phyloP scores from a whole-genome alignment of 768 basidiomycete species.

The Panaeolus cyanescens region DNA sequence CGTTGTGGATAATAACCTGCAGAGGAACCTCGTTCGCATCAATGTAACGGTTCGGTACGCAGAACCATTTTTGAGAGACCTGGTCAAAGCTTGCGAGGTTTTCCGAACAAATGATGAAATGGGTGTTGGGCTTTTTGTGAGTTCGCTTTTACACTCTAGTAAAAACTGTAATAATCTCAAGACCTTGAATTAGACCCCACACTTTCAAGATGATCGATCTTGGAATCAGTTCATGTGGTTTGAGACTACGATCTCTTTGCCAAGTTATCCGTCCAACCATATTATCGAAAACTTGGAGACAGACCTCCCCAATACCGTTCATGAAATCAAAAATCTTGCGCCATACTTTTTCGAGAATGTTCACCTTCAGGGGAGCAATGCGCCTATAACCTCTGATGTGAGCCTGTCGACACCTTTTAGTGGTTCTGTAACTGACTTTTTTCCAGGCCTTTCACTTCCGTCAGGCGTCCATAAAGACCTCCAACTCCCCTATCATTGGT shows the following conservation, averaged over 20 bases:
- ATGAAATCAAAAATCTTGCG: slow-evolving; percentile 37
- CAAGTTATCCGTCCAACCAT: background rate
- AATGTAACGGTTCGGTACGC: slow-evolving; percentile 25
- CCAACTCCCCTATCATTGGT: slow-evolving; percentile 44
- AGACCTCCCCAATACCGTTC: slow-evolving; percentile 37
- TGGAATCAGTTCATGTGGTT: background rate
- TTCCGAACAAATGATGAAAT: slow-evolving; percentile 19
- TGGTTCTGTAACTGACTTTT: background rate
- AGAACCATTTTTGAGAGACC: slow-evolving; percentile 18
- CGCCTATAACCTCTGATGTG: slow-evolving; percentile 33
- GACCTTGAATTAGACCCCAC: slow-evolving; percentile 11
- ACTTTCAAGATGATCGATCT: background rate
- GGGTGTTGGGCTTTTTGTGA: slow-evolving; percentile 36
- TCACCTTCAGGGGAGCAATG: slow-evolving; percentile 34
- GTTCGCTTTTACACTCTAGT: background rate
- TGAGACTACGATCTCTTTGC: background rate
- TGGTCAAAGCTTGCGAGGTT: slow-evolving; percentile 24
- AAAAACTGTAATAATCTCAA: background rate
- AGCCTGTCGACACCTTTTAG: slow-evolving; percentile 6
- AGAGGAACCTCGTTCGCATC: slow-evolving; percentile 21
- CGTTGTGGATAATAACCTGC: slow-evolving; percentile 15
- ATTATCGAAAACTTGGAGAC: slow-evolving; percentile 46
- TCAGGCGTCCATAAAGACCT: slow-evolving; percentile 18
- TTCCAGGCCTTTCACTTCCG: slow-evolving; percentile 6
- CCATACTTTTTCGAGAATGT: slow-evolving; percentile 39